Base-by-base conservation (phyloP, 768 basidiomycete genomes). In the Cytidiella melzeri region DNA sequence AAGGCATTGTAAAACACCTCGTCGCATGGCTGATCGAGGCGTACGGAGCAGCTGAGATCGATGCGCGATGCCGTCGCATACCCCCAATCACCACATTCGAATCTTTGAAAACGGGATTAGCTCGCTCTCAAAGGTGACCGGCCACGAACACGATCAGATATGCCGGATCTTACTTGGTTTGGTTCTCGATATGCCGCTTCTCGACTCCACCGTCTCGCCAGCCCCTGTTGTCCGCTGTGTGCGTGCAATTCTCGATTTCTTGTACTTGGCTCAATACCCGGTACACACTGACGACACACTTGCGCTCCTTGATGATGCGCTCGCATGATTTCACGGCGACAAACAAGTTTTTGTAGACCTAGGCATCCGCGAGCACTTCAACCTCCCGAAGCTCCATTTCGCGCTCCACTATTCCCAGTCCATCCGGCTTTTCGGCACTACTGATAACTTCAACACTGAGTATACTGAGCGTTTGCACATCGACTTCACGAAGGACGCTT, bases 391-490 rank as follows among this genome's bases (percentile, higher is more conserved):
- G 45, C 26, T 63, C 0, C 59, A 63, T 28, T 38, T 45, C 3
- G 48, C 61, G 0, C 34, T 47, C 1, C 63, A 66, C 38, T 61
- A 61, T 51, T 12, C 50, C 1, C 11, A 48, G 1, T 34, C 47
- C 5, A 73, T 74, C 53, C 41, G 55, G 24, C 41, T 47, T 4
- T 57, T 59, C 36, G 73, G 75, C 1, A 61, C 68, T 0, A 56
- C 65, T 1, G 70, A 74, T 48, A 69, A 69, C 49, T 72, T 60
- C 54, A 68, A 70, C 48, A 74, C 71, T 0, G 63, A 74, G 51
- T 58, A 59, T 24, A 63, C 69, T 1, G 71, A 76, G 51, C 59
- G 65, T 1, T 59, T 71, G 0, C 72, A 76, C 48, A 74, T 74
- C 39, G 65, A 73, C 42, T 55, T 65, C 6, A 62, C 69, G 0